phyloP scores from a whole-genome alignment of 2,329 filamentous ascomycete genomes.

The Botrytis galanthina region DNA sequence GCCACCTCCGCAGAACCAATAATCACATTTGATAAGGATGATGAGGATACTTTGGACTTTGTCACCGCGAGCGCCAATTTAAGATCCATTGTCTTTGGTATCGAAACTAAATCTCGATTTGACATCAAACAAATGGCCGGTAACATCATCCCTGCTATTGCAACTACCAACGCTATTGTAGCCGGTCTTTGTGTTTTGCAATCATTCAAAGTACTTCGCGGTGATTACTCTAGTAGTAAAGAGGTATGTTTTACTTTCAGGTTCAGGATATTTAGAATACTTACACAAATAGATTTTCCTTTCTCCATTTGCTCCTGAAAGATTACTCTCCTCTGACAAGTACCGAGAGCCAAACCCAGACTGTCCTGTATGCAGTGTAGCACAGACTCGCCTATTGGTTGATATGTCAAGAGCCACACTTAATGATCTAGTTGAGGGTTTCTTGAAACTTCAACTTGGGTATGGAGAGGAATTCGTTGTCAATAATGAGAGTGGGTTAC shows the following conservation, averaged over 20 bases:
- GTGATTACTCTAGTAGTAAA: constrained; percentile 67
- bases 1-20: constrained; percentile 55
- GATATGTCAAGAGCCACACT: constrained; percentile 73
- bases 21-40: constrained; percentile 94
- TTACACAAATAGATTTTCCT: constrained; percentile 64
- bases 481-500: constrained; percentile 68
- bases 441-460: constrained; percentile 67
- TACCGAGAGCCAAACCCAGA: constrained; percentile 68
- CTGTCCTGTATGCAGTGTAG: constrained; percentile 80
- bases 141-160: constrained; percentile 98
- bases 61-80: constrained; percentile 89
- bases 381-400: constrained; percentile 63
- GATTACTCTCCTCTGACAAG: constrained; percentile 57
- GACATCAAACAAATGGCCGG: constrained; percentile 99
- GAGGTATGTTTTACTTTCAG: constrained; percentile 54
- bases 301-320: constrained; percentile 60
- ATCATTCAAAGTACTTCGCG: constrained; percentile 82
- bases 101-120: constrained; percentile 85
- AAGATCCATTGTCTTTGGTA: constrained; percentile 82
- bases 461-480: constrained; percentile 82
- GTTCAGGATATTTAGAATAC: constrained; percentile 11
- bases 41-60: constrained; percentile 91
- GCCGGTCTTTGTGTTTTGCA: constrained; percentile 90
- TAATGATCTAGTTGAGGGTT: constrained; percentile 71
- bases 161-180: constrained; percentile 95